Base-by-base conservation (phyloP, 2,329 filamentous ascomycete genomes). In the Hypoxylon sp. region DNA sequence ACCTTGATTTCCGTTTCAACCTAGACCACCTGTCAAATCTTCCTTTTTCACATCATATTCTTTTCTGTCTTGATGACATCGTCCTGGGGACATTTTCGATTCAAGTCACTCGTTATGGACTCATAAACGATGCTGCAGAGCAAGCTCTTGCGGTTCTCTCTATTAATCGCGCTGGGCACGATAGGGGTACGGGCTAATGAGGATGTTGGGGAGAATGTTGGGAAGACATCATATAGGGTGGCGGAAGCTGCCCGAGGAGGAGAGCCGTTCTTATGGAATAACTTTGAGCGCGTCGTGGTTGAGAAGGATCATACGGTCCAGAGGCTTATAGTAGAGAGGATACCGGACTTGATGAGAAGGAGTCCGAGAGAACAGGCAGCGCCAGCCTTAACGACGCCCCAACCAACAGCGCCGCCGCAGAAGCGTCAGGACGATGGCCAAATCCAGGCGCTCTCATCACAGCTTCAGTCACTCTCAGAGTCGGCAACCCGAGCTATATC, bases 111-210 rank as follows among this genome's bases (percentile, higher is more conserved):
- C 65, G 66, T 59, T 69, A 76, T 78, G 76, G 75, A 64, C 68
- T 60, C 58, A 70, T 75, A 72, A 76, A 74, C 58, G 56, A 78
- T 77, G 76, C 66, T 71, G 68, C 72, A 72, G 74, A 76, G 73
- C 75, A 64, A 75, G 74, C 71, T 78, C 67, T 72, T 77, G 70
- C 69, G 67, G 71, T 75, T 58, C 65, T 72, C 48, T 66, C 65
- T 76, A 56, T 67, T 76, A 59, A 72, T 74, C 72, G 73, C 73
- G 74, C 74, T 73, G 72, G 73, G 70, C 69, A 74, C 74, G 73
- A 72, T 69, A 65, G 72, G 69, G 67, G 69, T 69, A 57, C 71
- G 68, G 65, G 71, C 69, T 61, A 49, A 71, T 51, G 64, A 73
- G 65, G 63, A 67, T 62, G 56, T 50, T 38, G 56, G 60, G 51